Base-by-base conservation (phyloP, 1,139 yeast species). In the Pneumocystis jirovecii region DNA sequence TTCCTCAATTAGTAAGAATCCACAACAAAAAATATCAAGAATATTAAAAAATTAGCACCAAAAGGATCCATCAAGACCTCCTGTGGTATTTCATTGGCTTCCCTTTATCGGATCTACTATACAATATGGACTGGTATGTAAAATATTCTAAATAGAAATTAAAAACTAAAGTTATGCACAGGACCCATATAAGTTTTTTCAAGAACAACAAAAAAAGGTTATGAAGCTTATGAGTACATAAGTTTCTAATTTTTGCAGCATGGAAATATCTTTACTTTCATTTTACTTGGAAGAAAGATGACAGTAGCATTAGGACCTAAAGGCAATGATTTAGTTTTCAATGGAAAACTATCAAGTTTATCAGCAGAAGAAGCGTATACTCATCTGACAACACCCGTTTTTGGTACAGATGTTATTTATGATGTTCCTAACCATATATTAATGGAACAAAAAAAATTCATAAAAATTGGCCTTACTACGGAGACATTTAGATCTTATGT, bases 371-470 rank as follows among this genome's bases (percentile, higher is more conserved):
- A 87, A 64, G 97, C 97, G 50, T 93, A 93, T 79, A 82, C 86
- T 69, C 97, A 91, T 75, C 82, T 93, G 76, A 93, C 98, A 42
- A 93, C 97, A 15, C 98, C 98, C 21, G 97, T 90, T 37, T 93
- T 93, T 72, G 98, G 98, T 71, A 85, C 90, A 74, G 98, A 97
- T 70, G 98, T 93, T 65, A 87, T 93, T 67, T 93, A 93, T 75
- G 98, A 93, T 77, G 93, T 97, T 77, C 90, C 98, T 68, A 95
- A 95, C 78, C 79, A 85, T 73, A 85, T 90, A 71, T 82, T 93
- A 72, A 95, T 93, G 98, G 98, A 93, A 76, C 98, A 93, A 77
- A 93, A 95, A 84, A 93, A 90, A 80, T 93, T 93, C 73, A 96
- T 95, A 70, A 93, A 93, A 78, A 82, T 83, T 67, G 96, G 97